These are phyloP conservation scores for Articulospora tetracladia DNA, from an alignment of 495 filamentous ascomycete genomes.

Conservation along the genomic window DNA sequence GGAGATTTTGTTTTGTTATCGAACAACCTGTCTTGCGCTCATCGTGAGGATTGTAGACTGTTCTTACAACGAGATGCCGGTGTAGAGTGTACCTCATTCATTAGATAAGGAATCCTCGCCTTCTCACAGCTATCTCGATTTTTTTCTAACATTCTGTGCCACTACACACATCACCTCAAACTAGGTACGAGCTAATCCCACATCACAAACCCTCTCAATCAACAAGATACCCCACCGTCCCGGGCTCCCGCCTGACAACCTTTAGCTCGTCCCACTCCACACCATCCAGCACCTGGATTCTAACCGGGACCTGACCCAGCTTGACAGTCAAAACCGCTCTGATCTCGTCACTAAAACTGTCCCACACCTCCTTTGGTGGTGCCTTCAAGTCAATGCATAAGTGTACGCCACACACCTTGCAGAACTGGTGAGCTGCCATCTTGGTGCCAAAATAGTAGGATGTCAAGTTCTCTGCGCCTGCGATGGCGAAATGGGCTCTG, in stretches of 20 bases:
- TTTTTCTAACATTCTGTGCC: too few species aligned
- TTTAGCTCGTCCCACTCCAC: conserved; percentile 1
- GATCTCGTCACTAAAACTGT: neutral
- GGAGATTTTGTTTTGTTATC: too few species aligned
- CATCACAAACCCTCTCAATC: neutral
- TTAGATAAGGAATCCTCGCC: too few species aligned
- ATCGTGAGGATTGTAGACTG: too few species aligned
- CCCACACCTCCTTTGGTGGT: neutral
- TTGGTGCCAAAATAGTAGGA: neutral
- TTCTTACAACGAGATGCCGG: too few species aligned
- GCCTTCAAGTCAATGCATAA: neutral
- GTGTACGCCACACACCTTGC: conserved; percentile 5
- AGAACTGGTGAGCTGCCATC: neutral
- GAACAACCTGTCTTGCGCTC: too few species aligned
- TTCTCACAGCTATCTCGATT: too few species aligned
- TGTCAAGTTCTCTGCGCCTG: neutral
- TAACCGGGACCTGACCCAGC: neutral
- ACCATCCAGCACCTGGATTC: neutral
- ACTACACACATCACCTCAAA: too few species aligned
- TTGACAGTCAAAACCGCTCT: neutral
- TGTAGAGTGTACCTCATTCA: too few species aligned
- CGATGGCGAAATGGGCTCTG: neutral
- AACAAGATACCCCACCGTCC: conserved; percentile 3
- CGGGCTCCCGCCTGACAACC: neutral
- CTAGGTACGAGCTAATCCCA: too few species aligned